A percentile compares a stretch with the other conserved stretches of the same genome.
These are phyloP conservation scores for Barnettozyma wickerhamii DNA, from an alignment of 805 yeast species.

Conservation along the genomic window DNA sequence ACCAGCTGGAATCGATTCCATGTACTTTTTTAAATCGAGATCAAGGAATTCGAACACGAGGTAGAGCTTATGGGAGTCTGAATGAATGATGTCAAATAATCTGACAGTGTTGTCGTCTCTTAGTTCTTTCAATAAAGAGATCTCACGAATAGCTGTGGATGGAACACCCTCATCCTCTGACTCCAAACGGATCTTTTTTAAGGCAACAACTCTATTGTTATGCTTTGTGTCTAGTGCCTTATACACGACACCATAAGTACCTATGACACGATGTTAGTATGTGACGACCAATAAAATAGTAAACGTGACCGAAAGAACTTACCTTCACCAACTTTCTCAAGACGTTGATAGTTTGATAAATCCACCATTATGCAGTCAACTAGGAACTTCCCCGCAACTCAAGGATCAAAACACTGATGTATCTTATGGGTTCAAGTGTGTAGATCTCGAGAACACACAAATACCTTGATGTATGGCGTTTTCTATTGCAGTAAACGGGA, in stretches of 20 bases:
- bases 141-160: conserved; percentile 95
- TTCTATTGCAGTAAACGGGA: too few relatives aligned
- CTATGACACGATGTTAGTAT: conserved; percentile 23
- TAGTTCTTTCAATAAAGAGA: conserved; percentile 89
- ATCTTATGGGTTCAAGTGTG: too few relatives aligned
- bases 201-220: conserved; percentile 90
- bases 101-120: conserved; percentile 91
- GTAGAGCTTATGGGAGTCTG: conserved; percentile 88
- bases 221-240: conserved; percentile 88
- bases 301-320: conserved; percentile 20
- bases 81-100: conserved; percentile 89
- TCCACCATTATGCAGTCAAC: conserved; percentile 37
- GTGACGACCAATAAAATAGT: neutral
- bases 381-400: too few relatives aligned
- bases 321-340: conserved; percentile 97
- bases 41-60: conserved; percentile 92
- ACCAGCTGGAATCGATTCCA: conserved; percentile 92
- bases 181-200: conserved; percentile 91
- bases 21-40: conserved; percentile 90
- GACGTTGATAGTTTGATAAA: conserved; percentile 83
- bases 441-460: too few relatives aligned
- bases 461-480: too few relatives aligned
- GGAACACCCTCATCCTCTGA: conserved; percentile 99
- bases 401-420: too few relatives aligned
- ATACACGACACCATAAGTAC: conserved; percentile 97